Base-by-base conservation (phyloP, 2,329 filamentous ascomycete genomes). In the Aureobasidium sp. region DNA sequence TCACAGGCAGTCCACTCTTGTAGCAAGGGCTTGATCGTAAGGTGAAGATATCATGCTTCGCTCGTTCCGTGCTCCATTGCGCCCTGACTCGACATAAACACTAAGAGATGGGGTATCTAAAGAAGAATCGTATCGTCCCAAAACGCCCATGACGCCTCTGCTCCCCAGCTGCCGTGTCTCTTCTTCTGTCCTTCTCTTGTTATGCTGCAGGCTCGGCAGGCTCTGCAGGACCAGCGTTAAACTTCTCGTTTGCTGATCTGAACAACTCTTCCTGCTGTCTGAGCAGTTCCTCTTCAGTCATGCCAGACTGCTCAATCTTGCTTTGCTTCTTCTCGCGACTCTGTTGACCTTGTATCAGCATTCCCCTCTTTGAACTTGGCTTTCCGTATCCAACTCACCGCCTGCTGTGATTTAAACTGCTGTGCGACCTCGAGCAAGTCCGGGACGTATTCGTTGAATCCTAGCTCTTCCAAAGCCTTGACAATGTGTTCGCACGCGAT, bases 401-500 rank as follows among this genome's bases (percentile, higher is more conserved):
- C 95, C 73, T 96, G 84, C 57, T 88, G 86, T 71, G 95, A 91
- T 75, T 95, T 96, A 74, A 96, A 94, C 70, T 95, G 89, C 59
- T 87, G 86, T 2, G 92, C 92, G 10, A 94, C 90, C 66, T 90
- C 89, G 60, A 91, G 77, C 13, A 99, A 90, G 62, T 92, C 89
- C 17, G 87, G 84, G 7, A 99, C 89, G 70, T 97, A 99, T 67
- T 96, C 91, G 10, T 86, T 82, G 73, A 97, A 99, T 1, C 93
- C 94, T 21, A 99, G 83, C 69, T 95, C 89, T 68, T 93, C 89
- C 43, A 99, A 82, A 0, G 94, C 94, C 70, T 93, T 93, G 70
- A 93, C 95, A 68, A 99, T 95, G 77, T 99, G 94, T 69, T 99
- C 94, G 74, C 90, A 95, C 13, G 93, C 93, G 68, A 99, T 99